Conservation (phyloP, 345 rosid species). For the Cardamine occulta region DNA sequence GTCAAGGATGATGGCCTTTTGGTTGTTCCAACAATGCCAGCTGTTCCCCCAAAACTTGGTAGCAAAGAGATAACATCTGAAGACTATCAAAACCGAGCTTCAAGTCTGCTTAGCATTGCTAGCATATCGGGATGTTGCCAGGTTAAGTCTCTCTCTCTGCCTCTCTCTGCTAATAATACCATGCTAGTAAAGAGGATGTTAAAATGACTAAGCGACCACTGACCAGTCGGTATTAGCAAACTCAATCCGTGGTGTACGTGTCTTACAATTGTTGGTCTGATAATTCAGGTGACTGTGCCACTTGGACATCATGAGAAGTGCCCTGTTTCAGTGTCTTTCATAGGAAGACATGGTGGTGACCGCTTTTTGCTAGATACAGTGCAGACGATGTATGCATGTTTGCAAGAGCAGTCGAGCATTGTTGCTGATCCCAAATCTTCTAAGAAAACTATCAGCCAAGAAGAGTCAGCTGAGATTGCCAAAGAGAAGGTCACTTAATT, state of each 20-base stretch:
- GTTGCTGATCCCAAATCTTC: conserved; percentile 55
- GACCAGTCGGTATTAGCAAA: conserved; percentile 14
- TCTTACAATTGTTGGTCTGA: conserved; percentile 23
- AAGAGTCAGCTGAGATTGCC: conserved; percentile 69
- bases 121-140: conserved; percentile 99
- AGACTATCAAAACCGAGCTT: conserved; percentile 62
- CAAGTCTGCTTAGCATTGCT: conserved; percentile 76
- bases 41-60: conserved; percentile 83
- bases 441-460: conserved; percentile 48
- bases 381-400: conserved; percentile 63
- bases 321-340: conserved; percentile 81
- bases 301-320: conserved; percentile 69
- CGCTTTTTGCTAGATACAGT: conserved; percentile 81
- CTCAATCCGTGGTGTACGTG: neutral
- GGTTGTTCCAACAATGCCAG: conserved; percentile 78
- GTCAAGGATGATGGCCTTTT: conserved; percentile 90
- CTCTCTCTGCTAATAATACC: neutral
- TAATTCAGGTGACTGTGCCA: conserved; percentile 73
- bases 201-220: conserved; percentile 7
- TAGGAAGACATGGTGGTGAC: conserved; percentile 86
- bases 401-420: conserved; percentile 70
- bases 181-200: conserved; percentile 21
- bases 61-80: conserved; percentile 74
- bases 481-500: conserved; percentile 79
- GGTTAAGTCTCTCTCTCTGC: conserved; percentile 53